Base-by-base conservation (phyloP, 139 green algal genomes). In the Chlorella sp. region DNA sequence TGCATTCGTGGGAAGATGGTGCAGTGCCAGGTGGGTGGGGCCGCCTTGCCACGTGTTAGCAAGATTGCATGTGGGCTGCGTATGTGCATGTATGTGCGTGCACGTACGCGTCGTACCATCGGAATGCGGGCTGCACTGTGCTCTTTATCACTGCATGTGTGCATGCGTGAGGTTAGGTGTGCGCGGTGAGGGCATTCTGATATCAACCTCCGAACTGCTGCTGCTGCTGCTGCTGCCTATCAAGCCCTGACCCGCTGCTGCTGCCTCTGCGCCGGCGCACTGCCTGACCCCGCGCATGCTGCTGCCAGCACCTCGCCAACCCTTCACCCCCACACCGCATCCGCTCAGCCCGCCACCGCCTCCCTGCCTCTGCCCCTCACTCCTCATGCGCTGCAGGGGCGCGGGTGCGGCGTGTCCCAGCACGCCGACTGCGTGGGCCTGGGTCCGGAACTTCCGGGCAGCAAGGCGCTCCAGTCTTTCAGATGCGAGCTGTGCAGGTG, bases 361-460 rank as follows among this genome's bases (percentile, higher is more conserved):
- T 11, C 22, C 36, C 77, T 1, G 11, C 37, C 77, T n/a, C 15
- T 19, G 3, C 37, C 22, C 79, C 16, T 84, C 34, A 4, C 40
- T 14, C 24, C 30, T 3, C 37, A 18, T 80, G 14, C 57, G 28
- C 24, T 81, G 85, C 91, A 93, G 87, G 92, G 84, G 32, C 48
- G 84, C 1, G 76, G 66, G 1, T 98, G 96, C 85, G 91, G 94
- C 14, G 92, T 96, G 34, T 97, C 95, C 95, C 96, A 97, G 94
- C 96, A 98, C 83, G 77, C 81, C 16, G 83, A 87, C 0, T 97
- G 95, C 89, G 85, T 95, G 66, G 88, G 53, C 89, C 86, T 95
- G 57, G 88, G 53, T 24, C 34, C 92, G 87, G 42, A 57, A 34
- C 19, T 39, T 26, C 19, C 48, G n/a, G 82, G 48, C 36, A 15